Evolutionary conservation across 495 filamentous ascomycete genomes (phyloP), one percentile per base, ranked within the genome.

Genomic region (Penicillium soppii): DNA sequence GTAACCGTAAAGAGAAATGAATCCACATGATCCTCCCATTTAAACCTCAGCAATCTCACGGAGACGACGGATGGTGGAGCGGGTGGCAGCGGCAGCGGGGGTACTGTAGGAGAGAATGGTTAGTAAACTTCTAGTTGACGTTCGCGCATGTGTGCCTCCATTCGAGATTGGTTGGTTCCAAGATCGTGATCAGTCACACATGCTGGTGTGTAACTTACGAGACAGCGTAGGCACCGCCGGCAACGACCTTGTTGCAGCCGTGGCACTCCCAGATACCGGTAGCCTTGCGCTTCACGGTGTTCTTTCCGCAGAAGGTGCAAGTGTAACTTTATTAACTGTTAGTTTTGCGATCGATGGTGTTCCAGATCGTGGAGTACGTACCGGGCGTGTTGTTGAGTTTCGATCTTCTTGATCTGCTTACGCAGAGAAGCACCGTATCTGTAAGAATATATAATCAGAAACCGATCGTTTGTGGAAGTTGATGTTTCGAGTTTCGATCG

Each of bases 401-500:
- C 94, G 88, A 97, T 96, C 86, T 96, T 96, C 89, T 98, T 98
- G 71, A 97, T 90, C 75, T 97, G 94, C 83, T 97, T 98, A 81
- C 94, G 90, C 77, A 98, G 89, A 67, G 94, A 98, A 73, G 94
- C 94, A 87, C 94, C 94, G 77, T 98, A 98, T 86, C 94, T 86
- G 54, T 66, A 41, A 43, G 50, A 29, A 43, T 50, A 42, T 21
- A 35, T 54, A 58, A 62, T 71, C 61, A 72, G 68, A 64, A 62
- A 55, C 48, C 45, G 55, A 46, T 59, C 45, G 45, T 38, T 51
- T 25, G 47, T 47, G 27, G 21, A 21, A 12, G 13, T 10, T 5
- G 29, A 12, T 27, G 9, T 27, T 27, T 32, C 29, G 29, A 12
- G 13, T 58, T 50, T 53, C 50, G 37, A 52, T 53, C 40, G 50